Percentiles rank a stretch among this genome's conserved stretches.
Evolutionary conservation across 2,329 filamentous ascomycete genomes (phyloP).

Genomic region (Penicillium sp.): DNA sequence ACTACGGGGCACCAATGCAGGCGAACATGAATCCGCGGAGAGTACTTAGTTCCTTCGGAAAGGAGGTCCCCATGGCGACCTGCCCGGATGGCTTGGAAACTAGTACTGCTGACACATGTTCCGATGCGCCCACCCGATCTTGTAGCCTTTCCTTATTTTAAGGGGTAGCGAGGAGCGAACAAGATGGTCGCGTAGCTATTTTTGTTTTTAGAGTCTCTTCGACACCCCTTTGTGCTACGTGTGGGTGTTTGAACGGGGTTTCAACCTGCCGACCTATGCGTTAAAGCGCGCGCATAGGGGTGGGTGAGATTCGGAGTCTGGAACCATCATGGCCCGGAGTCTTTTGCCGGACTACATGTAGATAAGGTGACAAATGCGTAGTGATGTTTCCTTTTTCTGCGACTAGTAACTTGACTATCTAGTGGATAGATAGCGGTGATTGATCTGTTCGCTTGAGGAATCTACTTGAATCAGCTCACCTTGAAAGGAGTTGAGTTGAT

Average conservation of each 20-base stretch:
- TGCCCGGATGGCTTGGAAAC: constrained; percentile 21
- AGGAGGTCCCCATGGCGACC: constrained; percentile 6
- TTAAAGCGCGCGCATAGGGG: not conserved
- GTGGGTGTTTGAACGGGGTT: not conserved
- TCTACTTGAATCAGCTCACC: no score
- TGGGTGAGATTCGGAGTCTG: not conserved
- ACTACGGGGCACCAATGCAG: constrained; percentile 8
- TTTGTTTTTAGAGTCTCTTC: not conserved
- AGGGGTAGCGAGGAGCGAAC: not conserved
- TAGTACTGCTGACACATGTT: constrained; percentile 4
- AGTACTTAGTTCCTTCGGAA: not conserved
- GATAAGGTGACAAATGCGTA: not conserved
- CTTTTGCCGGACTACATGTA: not conserved
- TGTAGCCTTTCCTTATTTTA: not conserved
- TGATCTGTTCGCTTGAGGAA: no score
- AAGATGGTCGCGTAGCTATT: not conserved
- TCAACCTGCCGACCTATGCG: not conserved
- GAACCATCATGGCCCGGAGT: not conserved
- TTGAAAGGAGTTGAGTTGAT: not conserved
- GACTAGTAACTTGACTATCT: not conserved
- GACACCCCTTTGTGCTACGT: not conserved
- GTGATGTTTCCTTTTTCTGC: not conserved
- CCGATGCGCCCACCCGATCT: constrained; percentile 16
- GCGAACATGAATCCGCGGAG: not conserved
- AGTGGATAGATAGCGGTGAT: not conserved